Percentiles rank a stretch among this genome's conserved stretches.
These are phyloP conservation scores for Russula compacta DNA, from an alignment of 768 basidiomycete species.

Conservation along the genomic window DNA sequence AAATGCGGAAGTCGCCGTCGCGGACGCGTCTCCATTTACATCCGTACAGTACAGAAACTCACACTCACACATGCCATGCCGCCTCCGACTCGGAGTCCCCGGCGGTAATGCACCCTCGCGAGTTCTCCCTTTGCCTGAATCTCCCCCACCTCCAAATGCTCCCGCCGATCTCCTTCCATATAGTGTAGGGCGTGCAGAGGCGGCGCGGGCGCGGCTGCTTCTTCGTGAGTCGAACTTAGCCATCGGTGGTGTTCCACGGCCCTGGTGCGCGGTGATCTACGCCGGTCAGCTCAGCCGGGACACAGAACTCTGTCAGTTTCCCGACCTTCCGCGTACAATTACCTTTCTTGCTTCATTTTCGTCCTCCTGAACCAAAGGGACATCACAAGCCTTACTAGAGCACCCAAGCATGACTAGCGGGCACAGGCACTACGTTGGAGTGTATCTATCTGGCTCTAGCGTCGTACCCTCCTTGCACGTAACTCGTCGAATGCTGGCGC, in stretches of 20 bases:
- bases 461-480: background rate
- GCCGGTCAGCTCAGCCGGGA: background rate
- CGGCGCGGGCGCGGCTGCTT: background rate
- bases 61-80: background rate
- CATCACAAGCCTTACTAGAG: background rate
- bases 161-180: background rate
- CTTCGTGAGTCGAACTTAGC: background rate
- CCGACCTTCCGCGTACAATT: background rate
- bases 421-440: background rate
- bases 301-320: background rate
- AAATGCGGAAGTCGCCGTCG: conserved; percentile 12
- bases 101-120: background rate
- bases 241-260: background rate
- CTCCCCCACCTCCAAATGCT: conserved; percentile 3
- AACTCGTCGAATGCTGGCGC: conserved; percentile 2
- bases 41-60: background rate
- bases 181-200: background rate
- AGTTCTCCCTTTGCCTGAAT: background rate
- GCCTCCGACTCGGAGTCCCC: background rate
- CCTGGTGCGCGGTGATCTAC: conserved; percentile 4
- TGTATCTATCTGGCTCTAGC: background rate
- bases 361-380: background rate
- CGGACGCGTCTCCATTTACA: background rate
- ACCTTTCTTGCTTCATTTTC: background rate
- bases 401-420: background rate